Base-by-base conservation (phyloP, 78 protist genomes). In the Emiliania huxleyi region DNA sequence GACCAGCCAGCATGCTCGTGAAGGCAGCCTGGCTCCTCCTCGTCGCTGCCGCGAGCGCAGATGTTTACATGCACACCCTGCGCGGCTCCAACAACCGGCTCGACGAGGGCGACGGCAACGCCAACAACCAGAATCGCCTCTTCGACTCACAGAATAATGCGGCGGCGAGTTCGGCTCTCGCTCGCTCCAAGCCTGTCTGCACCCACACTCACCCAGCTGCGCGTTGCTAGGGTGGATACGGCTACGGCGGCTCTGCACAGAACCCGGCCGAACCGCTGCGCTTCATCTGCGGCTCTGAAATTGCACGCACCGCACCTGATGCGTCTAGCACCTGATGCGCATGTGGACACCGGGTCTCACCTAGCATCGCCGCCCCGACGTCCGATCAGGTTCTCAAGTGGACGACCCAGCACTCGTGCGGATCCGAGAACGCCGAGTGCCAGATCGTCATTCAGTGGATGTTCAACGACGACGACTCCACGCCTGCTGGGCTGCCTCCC, bases 1-100 rank as follows among this genome's bases (percentile, higher is more conserved):
- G n/a, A n/a, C n/a, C n/a, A n/a, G n/a, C n/a, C n/a, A n/a, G n/a
- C n/a, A n/a, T n/a, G n/a, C n/a, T n/a, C n/a, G n/a, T n/a, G n/a
- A n/a, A n/a, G n/a, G n/a, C n/a, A n/a, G n/a, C n/a, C n/a, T n/a
- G n/a, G n/a, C n/a, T n/a, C n/a, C 55, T 48, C 11, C 11, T 48
- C 11, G 55, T 11, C 79, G 79, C 35, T 11, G 42, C 40, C 79
- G 40, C 40, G 42, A 15, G 25, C 33, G 93, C 88, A 11, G 93
- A 90, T 83, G 35, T 49, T 43, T 92, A 92, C 89, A 21, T 71
- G 90, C 91, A 87, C 84, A 29, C 46, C 91, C 94, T 91, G 37
- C 91, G 69, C 37, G 94, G 94, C 26, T 37, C 62, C 62, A 92
- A 92, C 94, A 92, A 92, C 88, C 94, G 94, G 23, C 69, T 73